Conservation (phyloP, 2,329 filamentous ascomycete genomes). For the Colletotrichum sp. region DNA sequence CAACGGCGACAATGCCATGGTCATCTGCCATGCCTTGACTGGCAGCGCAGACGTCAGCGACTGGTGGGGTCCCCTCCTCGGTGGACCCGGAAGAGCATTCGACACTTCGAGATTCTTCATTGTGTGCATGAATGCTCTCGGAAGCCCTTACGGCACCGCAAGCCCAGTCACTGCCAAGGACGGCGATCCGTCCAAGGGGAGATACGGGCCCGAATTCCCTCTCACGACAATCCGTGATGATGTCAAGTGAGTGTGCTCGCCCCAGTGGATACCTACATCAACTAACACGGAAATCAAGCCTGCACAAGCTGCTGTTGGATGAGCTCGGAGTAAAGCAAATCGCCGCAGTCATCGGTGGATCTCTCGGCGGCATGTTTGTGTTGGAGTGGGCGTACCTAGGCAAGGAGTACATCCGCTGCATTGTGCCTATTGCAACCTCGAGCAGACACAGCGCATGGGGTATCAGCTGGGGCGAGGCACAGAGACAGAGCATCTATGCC, state of each 20-base stretch:
- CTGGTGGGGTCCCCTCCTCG: constrained; percentile 87
- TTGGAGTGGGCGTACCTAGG: constrained; percentile 92
- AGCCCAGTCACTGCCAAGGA: constrained; percentile 89
- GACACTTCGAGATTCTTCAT: constrained; percentile 85
- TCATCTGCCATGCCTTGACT: constrained; percentile 84
- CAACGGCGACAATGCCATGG: constrained; percentile 70
- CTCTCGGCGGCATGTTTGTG: constrained; percentile 90
- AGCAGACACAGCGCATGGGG: constrained; percentile 88
- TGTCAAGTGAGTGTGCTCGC: constrained; percentile 74
- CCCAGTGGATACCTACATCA: constrained; percentile 59
- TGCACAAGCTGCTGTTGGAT: constrained; percentile 82
- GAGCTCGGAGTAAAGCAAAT: constrained; percentile 81
- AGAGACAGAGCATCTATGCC: constrained; percentile 93
- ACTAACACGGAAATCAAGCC: constrained; percentile 43
- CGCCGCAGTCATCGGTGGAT: constrained; percentile 81
- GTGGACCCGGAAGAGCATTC: constrained; percentile 78
- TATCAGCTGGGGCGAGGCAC: constrained; percentile 89
- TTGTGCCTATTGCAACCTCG: constrained; percentile 86
- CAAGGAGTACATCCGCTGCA: constrained; percentile 79
- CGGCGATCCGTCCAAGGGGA: constrained; percentile 73
- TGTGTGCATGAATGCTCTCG: constrained; percentile 84
- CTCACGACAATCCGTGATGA: constrained; percentile 95
- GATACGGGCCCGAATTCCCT: constrained; percentile 95
- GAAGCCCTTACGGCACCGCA: constrained; percentile 86
- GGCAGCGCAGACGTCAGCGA: constrained; percentile 85